These are phyloP conservation scores for Imleria badia DNA, from an alignment of 768 basidiomycete species.

Conservation along the genomic window DNA sequence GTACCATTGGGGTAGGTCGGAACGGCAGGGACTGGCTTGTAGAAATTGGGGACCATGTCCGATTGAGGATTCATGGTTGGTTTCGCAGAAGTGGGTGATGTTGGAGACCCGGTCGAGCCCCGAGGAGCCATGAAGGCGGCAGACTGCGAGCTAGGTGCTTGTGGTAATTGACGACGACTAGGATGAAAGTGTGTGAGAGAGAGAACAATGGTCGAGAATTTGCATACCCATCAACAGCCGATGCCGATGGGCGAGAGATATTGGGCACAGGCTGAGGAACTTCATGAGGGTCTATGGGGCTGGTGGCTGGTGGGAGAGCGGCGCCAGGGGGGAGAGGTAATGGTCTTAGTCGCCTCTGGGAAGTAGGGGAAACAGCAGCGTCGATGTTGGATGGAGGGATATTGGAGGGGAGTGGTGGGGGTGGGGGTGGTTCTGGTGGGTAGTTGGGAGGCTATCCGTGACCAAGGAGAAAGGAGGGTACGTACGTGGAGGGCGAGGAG, in stretches of 20 bases:
- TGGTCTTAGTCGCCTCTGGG: constrained; percentile 30
- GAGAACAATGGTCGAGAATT: not conserved
- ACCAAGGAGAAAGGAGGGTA: not conserved
- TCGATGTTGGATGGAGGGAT: constrained; percentile 20
- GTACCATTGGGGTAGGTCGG: constrained; percentile 17
- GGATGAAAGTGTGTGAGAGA: not conserved
- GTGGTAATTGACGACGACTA: constrained; percentile 33
- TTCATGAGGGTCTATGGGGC: constrained; percentile 20
- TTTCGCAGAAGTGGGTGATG: constrained; percentile 20
- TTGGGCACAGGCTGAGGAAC: constrained; percentile 6
- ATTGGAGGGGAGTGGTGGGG: too few species aligned
- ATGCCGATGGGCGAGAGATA: constrained; percentile 27
- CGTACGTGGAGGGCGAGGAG: constrained; percentile 26
- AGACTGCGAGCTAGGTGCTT: constrained; percentile 22
- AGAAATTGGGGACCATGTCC: constrained; percentile 23
- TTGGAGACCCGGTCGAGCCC: constrained; percentile 22
- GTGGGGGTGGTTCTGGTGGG: constrained; percentile 14
- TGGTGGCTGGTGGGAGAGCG: constrained; percentile 7
- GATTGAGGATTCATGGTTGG: constrained; percentile 11
- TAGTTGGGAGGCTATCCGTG: not conserved
- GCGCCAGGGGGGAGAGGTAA: constrained; percentile 30
- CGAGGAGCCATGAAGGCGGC: constrained; percentile 13
- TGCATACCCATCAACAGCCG: constrained; percentile 26
- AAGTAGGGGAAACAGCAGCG: constrained; percentile 27
- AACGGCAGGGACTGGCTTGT: constrained; percentile 33